Conservation (phyloP, 2,329 filamentous ascomycete genomes). For the Colletotrichum paranaense region DNA sequence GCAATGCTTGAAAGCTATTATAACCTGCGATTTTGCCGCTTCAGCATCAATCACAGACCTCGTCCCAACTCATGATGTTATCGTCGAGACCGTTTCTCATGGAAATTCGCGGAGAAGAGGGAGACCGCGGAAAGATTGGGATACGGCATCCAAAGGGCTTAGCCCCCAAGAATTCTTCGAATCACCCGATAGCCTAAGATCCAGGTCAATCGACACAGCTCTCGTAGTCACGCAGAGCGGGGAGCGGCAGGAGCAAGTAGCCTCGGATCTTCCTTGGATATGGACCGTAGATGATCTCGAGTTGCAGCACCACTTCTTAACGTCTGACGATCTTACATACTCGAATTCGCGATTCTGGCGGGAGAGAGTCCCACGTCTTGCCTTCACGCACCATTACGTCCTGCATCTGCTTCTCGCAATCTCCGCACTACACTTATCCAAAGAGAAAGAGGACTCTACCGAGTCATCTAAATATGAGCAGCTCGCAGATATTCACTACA, state of each 20-base stretch:
- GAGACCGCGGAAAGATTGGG: constrained; percentile 7
- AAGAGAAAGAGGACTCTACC: background rate
- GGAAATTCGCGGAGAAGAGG: background rate
- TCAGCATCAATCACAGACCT: background rate
- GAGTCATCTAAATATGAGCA: constrained; percentile 3
- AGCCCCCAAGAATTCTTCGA: background rate
- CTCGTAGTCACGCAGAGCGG: background rate
- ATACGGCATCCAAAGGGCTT: background rate
- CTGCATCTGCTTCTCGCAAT: constrained; percentile 33
- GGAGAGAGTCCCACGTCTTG: constrained; percentile 29
- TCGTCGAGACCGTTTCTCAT: background rate
- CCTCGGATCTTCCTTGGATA: background rate
- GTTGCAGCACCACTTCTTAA: constrained; percentile 32
- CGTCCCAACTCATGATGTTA: background rate
- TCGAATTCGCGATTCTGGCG: constrained; percentile 24
- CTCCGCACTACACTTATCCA: constrained; percentile 19
- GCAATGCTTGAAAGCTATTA: constrained; percentile 14
- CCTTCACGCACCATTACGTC: constrained; percentile 25
- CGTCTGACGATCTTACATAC: background rate
- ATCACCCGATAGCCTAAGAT: background rate
- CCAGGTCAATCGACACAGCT: background rate
- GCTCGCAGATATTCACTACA: constrained; percentile 31
- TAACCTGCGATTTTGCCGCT: constrained; percentile 12
- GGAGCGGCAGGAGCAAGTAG: background rate
- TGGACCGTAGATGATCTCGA: constrained; percentile 30